phyloP scores from a whole-genome alignment of 2,329 filamentous ascomycete species.

The Pseudopyrenochaeta lycopersici region DNA sequence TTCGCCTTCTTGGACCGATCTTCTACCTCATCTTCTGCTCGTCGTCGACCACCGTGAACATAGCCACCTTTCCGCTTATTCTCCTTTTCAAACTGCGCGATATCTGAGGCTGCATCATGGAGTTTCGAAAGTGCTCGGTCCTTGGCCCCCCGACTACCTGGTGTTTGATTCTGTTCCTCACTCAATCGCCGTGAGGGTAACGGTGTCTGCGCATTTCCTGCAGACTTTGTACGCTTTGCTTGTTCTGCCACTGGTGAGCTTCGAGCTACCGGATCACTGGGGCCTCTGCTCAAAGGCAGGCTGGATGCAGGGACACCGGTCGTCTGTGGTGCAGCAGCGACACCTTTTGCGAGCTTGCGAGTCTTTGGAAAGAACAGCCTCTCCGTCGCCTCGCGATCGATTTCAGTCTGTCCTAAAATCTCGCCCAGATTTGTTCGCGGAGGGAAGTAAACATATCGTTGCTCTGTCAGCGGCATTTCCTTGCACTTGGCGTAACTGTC shows the following conservation, averaged over 20 bases:
- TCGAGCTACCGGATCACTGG: slow-evolving; percentile 30
- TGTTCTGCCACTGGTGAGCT: slow-evolving; percentile 37
- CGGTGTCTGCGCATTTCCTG: slow-evolving; percentile 60
- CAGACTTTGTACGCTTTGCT: slow-evolving; percentile 34
- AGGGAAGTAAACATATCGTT: slow-evolving; percentile 87
- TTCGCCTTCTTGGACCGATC: slow-evolving; percentile 42
- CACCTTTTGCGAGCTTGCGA: slow-evolving; percentile 32
- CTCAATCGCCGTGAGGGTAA: slow-evolving; percentile 45
- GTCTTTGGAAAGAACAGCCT: slow-evolving; percentile 67
- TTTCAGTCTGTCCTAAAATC: slow-evolving; percentile 86
- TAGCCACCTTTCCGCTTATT: slow-evolving; percentile 80
- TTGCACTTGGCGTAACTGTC: slow-evolving; percentile 94
- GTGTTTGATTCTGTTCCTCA: slow-evolving; percentile 86
- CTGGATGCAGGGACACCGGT: slow-evolving; percentile 30
- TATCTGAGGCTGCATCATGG: slow-evolving; percentile 81
- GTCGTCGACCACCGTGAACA: slow-evolving; percentile 61
- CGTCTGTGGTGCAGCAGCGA: slow-evolving; percentile 25
- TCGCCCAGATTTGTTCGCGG: slow-evolving; percentile 90
- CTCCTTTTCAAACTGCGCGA: slow-evolving; percentile 91
- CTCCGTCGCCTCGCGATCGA: slow-evolving; percentile 77
- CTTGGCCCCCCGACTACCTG: slow-evolving; percentile 87
- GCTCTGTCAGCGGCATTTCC: slow-evolving; percentile 74
- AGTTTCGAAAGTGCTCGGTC: slow-evolving; percentile 80
- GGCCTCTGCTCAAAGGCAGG: slow-evolving; percentile 15
- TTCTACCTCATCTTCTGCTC: slow-evolving; percentile 47